These are phyloP conservation scores for Nowakowskiella sp. DNA, from an alignment of 192 early-diverging fungal species.

Conservation along the genomic window DNA sequence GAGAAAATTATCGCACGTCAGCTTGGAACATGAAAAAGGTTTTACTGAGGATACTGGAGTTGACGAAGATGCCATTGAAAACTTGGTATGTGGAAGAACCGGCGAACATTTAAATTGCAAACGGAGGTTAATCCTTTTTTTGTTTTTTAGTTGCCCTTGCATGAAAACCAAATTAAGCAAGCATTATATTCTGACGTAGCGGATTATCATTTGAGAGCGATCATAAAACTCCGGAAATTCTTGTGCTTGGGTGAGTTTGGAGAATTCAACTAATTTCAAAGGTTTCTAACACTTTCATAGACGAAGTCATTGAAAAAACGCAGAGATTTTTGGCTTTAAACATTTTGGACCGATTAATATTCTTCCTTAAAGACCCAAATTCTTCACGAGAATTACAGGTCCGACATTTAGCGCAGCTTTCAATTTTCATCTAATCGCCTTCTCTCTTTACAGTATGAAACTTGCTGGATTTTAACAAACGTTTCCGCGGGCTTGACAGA, in stretches of 20 bases:
- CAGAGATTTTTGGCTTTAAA: conserved; percentile 19
- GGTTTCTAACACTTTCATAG: conserved; percentile 3
- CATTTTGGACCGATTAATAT: conserved; percentile 8
- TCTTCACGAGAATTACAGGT: too few relatives aligned
- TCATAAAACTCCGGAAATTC: conserved; percentile 17
- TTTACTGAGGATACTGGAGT: neutral
- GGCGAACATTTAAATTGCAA: neutral
- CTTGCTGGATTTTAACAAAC: conserved; percentile 21
- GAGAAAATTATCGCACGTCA: neutral
- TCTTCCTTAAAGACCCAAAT: conserved; percentile 2
- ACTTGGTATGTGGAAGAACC: neutral
- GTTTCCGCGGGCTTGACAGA: conserved; percentile 17
- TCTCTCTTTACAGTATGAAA: conserved; percentile 26
- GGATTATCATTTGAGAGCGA: conserved; percentile 15
- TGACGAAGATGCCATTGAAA: neutral
- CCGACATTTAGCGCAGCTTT: too few relatives aligned
- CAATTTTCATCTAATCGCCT: too few relatives aligned
- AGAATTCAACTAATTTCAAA: neutral
- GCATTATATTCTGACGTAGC: conserved; percentile 8
- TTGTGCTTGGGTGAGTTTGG: conserved; percentile 17
- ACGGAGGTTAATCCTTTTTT: too few relatives aligned
- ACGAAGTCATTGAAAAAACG: conserved; percentile 19
- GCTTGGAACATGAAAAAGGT: neutral
- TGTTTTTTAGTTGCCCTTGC: conserved; percentile 13
- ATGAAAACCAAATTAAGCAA: conserved; percentile 1